Evolutionary conservation across 768 basidiomycete genomes (phyloP).

Genomic region (Hygrocybe coccinea): DNA sequence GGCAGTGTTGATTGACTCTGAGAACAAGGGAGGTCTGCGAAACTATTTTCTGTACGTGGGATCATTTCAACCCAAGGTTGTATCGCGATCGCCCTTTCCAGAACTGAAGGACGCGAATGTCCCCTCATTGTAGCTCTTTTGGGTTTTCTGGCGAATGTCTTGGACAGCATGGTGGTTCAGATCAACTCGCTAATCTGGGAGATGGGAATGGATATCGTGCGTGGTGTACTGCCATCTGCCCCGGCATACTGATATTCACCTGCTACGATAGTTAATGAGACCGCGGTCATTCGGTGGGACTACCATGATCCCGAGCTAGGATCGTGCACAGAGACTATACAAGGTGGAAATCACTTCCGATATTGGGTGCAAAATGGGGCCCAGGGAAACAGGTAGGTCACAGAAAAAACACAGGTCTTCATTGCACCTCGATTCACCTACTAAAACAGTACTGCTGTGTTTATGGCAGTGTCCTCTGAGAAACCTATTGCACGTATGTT

Average conservation of each 20-base stretch:
- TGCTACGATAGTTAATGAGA: slow-evolving; percentile 60
- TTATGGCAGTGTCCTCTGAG: slow-evolving; percentile 75
- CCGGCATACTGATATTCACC: slow-evolving; percentile 3
- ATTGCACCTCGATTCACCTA: neutral
- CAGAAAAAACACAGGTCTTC: neutral
- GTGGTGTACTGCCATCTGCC: slow-evolving; percentile 21
- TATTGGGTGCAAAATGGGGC: slow-evolving; percentile 82
- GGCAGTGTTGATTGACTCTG: slow-evolving; percentile 56
- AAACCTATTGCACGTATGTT: slow-evolving; percentile 51
- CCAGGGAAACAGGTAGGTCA: slow-evolving; percentile 51
- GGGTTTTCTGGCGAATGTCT: slow-evolving; percentile 76
- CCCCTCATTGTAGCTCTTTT: slow-evolving; percentile 48
- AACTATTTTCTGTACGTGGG: slow-evolving; percentile 77
- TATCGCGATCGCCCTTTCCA: neutral
- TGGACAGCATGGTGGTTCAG: slow-evolving; percentile 67
- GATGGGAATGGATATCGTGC: slow-evolving; percentile 72
- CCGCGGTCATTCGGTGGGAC: slow-evolving; percentile 78
- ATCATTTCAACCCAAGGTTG: neutral
- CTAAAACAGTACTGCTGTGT: slow-evolving; percentile 58
- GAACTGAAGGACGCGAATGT: neutral
- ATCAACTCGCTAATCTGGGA: slow-evolving; percentile 74
- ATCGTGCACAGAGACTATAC: slow-evolving; percentile 77
- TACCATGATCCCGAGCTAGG: slow-evolving; percentile 80
- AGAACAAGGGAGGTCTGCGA: slow-evolving; percentile 63
- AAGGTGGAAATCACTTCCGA: slow-evolving; percentile 84